Evolutionary conservation across 2,329 filamentous ascomycete species (phyloP), one percentile per base, ranked within the genome.

Genomic region (Aspergillus aculeatus): DNA sequence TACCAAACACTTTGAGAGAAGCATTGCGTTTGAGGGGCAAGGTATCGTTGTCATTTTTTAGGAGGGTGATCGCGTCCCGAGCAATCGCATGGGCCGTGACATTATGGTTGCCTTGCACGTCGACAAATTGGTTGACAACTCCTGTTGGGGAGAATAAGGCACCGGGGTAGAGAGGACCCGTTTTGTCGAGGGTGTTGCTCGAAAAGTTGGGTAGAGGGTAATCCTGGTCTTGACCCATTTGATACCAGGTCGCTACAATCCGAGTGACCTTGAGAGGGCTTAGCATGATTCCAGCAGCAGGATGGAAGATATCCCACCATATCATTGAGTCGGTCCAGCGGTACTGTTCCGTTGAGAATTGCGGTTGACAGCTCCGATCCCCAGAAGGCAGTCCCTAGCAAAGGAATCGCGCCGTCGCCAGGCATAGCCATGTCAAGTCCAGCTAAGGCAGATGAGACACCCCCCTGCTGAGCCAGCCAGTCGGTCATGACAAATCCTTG

Each of bases 371-470:
- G 75, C 59, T 86, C 82, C 56, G 79, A 81, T 56, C 78, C 82
- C 83, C 83, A 86, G 66, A 83, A 82, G 50, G 80, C 80, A 31
- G 73, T 71, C 5, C 84, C 85, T 9, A 82, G 66, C 7, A 86
- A 73, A 0, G 84, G 83, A 47, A 86, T 73, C 23, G 71, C 56
- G 12, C 67, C 82, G 62, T 87, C 85, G 4, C 86, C 86, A 0
- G 88, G 87, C 88, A 90, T 90, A 4, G 82, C 80, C 86, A 90
- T 88, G 63, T 90, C 88, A 2, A 90, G 76, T 0, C 88, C 88
- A 21, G 83, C 81, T 48, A 89, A 74, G 0, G 86, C 84, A 29
- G 84, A 86, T 1, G 79, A 80, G 0, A 88, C 81, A 1, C 85
- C 85, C 0, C 82, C 81, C 57, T 86, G 80, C 58, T 89, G 86